phyloP scores from a whole-genome alignment of 2,329 filamentous ascomycete species.

The Pyrenophora graminea region DNA sequence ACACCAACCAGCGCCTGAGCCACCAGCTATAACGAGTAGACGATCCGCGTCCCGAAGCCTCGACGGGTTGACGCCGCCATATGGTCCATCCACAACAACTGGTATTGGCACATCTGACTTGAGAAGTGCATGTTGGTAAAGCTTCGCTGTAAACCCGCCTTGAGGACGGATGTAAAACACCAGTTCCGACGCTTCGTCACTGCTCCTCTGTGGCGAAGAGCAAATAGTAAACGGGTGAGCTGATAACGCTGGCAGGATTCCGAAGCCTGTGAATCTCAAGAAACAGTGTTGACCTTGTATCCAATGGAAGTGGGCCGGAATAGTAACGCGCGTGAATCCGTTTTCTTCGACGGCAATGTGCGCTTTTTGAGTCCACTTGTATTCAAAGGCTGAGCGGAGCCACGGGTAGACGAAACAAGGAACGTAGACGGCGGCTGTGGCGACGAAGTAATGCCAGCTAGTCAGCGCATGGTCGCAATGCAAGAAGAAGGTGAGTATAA shows the following conservation, averaged over 20 bases:
- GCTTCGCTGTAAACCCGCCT: constrained; percentile 55
- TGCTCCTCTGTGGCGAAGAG: constrained; percentile 47
- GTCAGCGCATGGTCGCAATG: constrained; percentile 57
- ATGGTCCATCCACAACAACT: constrained; percentile 63
- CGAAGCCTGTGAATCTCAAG: constrained; percentile 55
- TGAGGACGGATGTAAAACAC: constrained; percentile 60
- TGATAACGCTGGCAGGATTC: constrained; percentile 49
- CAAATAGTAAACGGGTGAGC: constrained; percentile 62
- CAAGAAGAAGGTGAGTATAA: constrained; percentile 64
- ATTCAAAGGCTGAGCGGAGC: constrained; percentile 54
- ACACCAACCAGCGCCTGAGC: constrained; percentile 60
- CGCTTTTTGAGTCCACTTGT: constrained; percentile 55
- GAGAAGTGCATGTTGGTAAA: constrained; percentile 30
- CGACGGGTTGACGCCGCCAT: constrained; percentile 55
- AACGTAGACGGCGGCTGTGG: constrained; percentile 57
- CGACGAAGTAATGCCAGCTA: constrained; percentile 64
- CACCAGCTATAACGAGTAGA: constrained; percentile 58
- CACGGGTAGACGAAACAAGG: constrained; percentile 53
- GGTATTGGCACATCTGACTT: constrained; percentile 39
- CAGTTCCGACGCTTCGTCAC: constrained; percentile 41
- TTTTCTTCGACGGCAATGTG: constrained; percentile 38
- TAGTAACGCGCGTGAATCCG: constrained; percentile 24
- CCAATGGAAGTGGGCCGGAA: constrained; percentile 51
- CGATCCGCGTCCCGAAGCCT: constrained; percentile 43
- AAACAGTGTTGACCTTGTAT: constrained; percentile 60